Percentiles rank a stretch among this genome's conserved stretches.
These are phyloP conservation scores for Hypomyces rosellus DNA, from an alignment of 2,329 filamentous ascomycete species.

Conservation along the genomic window DNA sequence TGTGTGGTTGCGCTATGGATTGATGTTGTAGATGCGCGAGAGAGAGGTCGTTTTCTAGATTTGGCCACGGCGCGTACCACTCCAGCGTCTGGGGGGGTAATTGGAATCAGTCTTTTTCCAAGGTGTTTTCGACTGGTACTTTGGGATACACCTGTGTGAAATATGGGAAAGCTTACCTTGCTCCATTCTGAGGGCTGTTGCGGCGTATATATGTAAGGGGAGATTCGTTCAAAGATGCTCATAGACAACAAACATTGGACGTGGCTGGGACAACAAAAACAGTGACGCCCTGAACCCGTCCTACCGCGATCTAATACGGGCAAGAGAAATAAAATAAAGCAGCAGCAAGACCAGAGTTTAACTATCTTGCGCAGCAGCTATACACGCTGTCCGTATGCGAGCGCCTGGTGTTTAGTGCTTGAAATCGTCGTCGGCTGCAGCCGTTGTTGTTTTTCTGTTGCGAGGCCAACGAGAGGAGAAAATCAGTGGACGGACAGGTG, in stretches of 20 bases:
- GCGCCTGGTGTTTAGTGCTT: slow-evolving; percentile 23
- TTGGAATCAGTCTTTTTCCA: background rate
- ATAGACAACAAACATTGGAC: slow-evolving; percentile 36
- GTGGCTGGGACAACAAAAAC: slow-evolving; percentile 23
- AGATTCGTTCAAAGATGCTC: slow-evolving; percentile 19
- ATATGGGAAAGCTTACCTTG: slow-evolving; percentile 25
- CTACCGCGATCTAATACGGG: slow-evolving; percentile 15
- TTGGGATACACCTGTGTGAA: too few species aligned
- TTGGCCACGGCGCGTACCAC: slow-evolving; percentile 29
- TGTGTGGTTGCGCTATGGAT: slow-evolving; percentile 49
- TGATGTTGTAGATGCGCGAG: slow-evolving; percentile 51
- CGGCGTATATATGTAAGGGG: slow-evolving; percentile 25
- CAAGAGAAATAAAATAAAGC: slow-evolving; percentile 12
- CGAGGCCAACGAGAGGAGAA: slow-evolving; percentile 37
- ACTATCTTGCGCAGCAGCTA: slow-evolving; percentile 14
- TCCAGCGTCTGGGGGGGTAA: slow-evolving; percentile 21
- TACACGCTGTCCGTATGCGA: slow-evolving; percentile 17
- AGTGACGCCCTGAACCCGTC: slow-evolving; percentile 1
- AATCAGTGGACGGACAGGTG: slow-evolving; percentile 19
- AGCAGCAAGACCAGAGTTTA: slow-evolving; percentile 6
- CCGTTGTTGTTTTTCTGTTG: slow-evolving; percentile 38
- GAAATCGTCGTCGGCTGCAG: slow-evolving; percentile 18
- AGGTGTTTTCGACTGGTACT: too few species aligned
- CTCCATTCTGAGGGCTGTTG: slow-evolving; percentile 26
- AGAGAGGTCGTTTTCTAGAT: slow-evolving; percentile 45